Conservation (phyloP, 1,284 basidiomycete genomes). For the Ceratobasidium sp. region DNA sequence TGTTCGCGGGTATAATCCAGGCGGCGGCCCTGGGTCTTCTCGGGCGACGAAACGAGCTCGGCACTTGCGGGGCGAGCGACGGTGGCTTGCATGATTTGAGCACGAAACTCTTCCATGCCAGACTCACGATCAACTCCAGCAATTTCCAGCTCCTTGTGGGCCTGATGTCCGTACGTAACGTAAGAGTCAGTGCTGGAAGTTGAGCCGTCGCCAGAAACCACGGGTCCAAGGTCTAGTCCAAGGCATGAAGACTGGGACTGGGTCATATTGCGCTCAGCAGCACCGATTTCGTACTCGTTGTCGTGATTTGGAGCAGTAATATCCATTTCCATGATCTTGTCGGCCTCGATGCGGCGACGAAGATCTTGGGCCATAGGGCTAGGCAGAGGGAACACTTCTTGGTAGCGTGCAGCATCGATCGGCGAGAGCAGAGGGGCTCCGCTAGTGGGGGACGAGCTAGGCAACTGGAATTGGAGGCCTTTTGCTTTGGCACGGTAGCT, state of each 20-base stretch:
- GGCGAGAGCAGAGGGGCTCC: background rate
- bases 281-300: background rate
- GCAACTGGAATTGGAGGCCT: constrained; percentile 15
- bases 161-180: background rate
- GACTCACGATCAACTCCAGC: background rate
- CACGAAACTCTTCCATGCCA: background rate
- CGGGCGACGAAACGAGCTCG: constrained; percentile 20
- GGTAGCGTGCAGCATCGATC: background rate
- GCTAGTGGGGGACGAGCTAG: background rate
- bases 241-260: constrained; percentile 20
- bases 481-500: constrained; percentile 17
- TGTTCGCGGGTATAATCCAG: background rate
- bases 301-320: background rate
- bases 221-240: constrained; percentile 8
- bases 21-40: background rate
- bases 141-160: background rate
- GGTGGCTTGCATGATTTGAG: constrained; percentile 23
- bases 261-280: background rate
- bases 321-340: background rate
- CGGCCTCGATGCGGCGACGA: constrained; percentile 17
- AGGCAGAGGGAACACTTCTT: constrained; percentile 14
- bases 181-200: background rate
- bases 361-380: constrained; percentile 30
- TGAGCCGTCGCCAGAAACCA: background rate
- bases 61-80: constrained; percentile 11